phyloP scores from a whole-genome alignment of 2,329 filamentous ascomycete species.

The Chalara sp. region DNA sequence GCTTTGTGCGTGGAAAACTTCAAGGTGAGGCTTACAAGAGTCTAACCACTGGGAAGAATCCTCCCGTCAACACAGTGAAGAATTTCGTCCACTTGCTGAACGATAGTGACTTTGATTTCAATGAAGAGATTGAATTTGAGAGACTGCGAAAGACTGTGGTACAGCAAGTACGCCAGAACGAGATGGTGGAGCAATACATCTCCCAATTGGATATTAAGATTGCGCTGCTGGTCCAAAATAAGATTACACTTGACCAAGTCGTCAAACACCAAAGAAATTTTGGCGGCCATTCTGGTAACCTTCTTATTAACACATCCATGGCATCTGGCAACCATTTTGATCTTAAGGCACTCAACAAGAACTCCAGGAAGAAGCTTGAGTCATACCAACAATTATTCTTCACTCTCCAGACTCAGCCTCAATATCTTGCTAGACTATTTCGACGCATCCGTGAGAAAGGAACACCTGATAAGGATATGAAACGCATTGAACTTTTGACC shows the following conservation, averaged over 20 bases:
- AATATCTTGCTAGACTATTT: conserved; percentile 88
- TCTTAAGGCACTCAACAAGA: conserved; percentile 95
- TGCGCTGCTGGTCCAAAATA: conserved; percentile 96
- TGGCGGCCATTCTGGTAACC: conserved; percentile 76
- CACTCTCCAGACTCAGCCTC: conserved; percentile 90
- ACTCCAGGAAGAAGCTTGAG: conserved; percentile 88
- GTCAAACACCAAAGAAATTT: conserved; percentile 96
- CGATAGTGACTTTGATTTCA: conserved; percentile 97
- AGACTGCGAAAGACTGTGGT: conserved; percentile 91
- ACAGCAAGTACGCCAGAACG: conserved; percentile 93
- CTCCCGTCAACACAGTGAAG: conserved; percentile 92
- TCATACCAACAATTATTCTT: conserved; percentile 98
- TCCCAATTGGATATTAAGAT: conserved; percentile 99
- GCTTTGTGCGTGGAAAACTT: conserved; percentile 87
- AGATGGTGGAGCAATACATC: conserved; percentile 95
- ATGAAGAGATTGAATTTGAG: conserved; percentile 97
- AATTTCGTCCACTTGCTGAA: conserved; percentile 97
- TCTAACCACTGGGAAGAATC: conserved; percentile 91
- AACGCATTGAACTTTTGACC: conserved; percentile 85
- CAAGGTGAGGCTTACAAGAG: conserved; percentile 98
- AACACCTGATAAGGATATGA: conserved; percentile 84
- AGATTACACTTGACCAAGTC: conserved; percentile 96
- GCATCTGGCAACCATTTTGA: conserved; percentile 89
- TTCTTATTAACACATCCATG: conserved; percentile 84
- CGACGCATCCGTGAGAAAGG: conserved; percentile 75